Evolutionary conservation across 2,329 filamentous ascomycete genomes (phyloP), one percentile per base, ranked within the genome.

Genomic region (Colletotrichum musae): DNA sequence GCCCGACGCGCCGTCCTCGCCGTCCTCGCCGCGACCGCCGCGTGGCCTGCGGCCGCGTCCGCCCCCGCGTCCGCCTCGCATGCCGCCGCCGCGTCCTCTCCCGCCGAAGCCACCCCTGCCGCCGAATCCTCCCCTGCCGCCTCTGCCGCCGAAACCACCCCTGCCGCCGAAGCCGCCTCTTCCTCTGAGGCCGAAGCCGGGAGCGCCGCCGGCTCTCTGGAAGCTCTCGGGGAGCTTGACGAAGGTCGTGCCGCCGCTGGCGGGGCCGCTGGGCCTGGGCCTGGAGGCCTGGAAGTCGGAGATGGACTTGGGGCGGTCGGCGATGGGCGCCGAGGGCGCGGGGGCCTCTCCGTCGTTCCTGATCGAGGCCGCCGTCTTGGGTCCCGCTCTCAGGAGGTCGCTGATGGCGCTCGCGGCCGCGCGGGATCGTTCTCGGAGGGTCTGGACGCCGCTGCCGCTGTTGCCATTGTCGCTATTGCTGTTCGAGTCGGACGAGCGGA

Each of bases 281-380:
- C 75, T 78, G 63, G 84, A 73, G 64, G 82, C 81, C 54, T 85
- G 76, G 16, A 84, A 74, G 67, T 78, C 81, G 26, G 79, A 77
- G 43, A 71, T 71, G 15, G 73, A 72, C 16, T 67, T 28, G 32
- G 71, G 56, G 43, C 21, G 39, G 71, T 53, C 28, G 28, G 58
- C 60, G 50, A 54, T 41, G 58, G 36, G 24, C 39, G 18, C 18
- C 32, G 36, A 18, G 10, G 6, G 18, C 26, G 54, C 36, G 13
- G 18, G 24, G 36, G 7, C 36, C 6, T 41, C 53, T 24, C 18
- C 13, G 21, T 57, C 63, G 57, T 59, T 72, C 47, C 10, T 36
- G 6, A 7, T 70, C 73, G 43, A 71, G 24, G 18, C 26, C 50
- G 41, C 41, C 47, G 21, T 58, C 50, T 1, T 51, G 16, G 53